phyloP scores from a whole-genome alignment of 176 grass and related monocot genomes.

The Triticum dicoccoides region DNA sequence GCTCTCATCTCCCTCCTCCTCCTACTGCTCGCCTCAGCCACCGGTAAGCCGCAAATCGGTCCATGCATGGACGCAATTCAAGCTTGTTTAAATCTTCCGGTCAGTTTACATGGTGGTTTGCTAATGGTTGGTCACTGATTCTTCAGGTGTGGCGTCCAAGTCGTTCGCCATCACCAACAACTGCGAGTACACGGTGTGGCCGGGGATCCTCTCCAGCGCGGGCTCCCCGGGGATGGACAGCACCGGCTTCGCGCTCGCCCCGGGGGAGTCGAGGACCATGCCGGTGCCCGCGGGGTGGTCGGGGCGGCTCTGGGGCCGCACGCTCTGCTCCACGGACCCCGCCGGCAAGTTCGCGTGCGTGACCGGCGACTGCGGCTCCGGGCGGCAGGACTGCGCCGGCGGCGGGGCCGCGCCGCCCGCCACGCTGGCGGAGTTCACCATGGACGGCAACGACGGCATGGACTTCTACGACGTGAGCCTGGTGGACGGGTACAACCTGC shows the following conservation, averaged over 20 bases:
- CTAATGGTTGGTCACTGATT: neutral
- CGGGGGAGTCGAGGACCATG: slow-evolving; percentile 23
- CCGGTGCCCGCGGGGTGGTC: slow-evolving; percentile 47
- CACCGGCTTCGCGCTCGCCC: slow-evolving; percentile 48
- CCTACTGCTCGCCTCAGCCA: neutral
- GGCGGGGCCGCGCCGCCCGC: neutral
- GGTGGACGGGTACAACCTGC: slow-evolving; percentile 84
- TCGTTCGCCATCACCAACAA: slow-evolving; percentile 50
- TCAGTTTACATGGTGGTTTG: no score
- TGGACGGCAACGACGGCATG: slow-evolving; percentile 44
- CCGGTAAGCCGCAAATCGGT: neutral
- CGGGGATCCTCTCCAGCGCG: slow-evolving; percentile 44
- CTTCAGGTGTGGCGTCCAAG: neutral
- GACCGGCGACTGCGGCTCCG: slow-evolving; percentile 64
- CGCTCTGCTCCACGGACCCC: slow-evolving; percentile 36
- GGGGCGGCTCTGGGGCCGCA: slow-evolving; percentile 61
- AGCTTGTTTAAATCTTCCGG: no score
- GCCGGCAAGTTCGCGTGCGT: slow-evolving; percentile 44
- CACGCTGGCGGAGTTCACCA: slow-evolving; percentile 10
- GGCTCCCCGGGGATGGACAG: slow-evolving; percentile 29
- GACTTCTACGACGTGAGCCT: slow-evolving; percentile 99
- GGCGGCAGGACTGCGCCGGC: slow-evolving; percentile 23
- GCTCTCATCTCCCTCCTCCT: neutral
- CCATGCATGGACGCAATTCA: neutral
- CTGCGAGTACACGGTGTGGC: slow-evolving; percentile 66